Conservation (phyloP, 192 early-diverging fungal species). For the Entomortierella parvispora region DNA sequence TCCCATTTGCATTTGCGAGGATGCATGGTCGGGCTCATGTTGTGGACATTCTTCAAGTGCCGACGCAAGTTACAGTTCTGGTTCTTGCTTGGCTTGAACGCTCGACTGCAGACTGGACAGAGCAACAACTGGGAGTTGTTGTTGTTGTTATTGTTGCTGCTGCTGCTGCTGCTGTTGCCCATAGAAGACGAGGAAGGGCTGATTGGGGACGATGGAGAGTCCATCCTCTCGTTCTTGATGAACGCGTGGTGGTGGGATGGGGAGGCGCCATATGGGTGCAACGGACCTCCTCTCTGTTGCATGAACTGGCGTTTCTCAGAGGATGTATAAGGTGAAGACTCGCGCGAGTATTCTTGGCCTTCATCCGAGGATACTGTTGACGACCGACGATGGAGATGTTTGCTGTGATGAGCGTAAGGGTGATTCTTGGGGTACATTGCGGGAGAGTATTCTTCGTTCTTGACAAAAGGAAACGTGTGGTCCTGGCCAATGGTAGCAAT, state of each 20-base stretch:
- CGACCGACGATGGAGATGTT: slow-evolving; percentile 6
- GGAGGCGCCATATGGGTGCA: too few relatives aligned
- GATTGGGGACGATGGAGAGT: too few relatives aligned
- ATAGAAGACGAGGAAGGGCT: background rate
- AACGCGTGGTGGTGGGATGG: too few relatives aligned
- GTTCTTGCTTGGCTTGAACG: slow-evolving; percentile 53
- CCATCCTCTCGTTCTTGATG: too few relatives aligned
- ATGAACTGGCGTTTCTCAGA: background rate
- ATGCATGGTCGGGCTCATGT: slow-evolving; percentile 48
- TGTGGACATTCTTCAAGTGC: slow-evolving; percentile 49
- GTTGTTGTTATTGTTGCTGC: background rate
- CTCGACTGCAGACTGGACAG: slow-evolving; percentile 48
- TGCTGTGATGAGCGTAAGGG: background rate
- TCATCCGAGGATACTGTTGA: slow-evolving; percentile 18
- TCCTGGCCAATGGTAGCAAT: slow-evolving; percentile 1
- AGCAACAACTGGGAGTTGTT: slow-evolving; percentile 18
- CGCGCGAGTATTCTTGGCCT: slow-evolving; percentile 24
- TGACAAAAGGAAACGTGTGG: background rate
- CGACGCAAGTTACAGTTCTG: slow-evolving; percentile 46
- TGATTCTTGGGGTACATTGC: background rate
- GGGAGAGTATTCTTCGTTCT: background rate
- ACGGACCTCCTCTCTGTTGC: too few relatives aligned
- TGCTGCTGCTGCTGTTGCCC: background rate
- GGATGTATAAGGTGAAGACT: slow-evolving; percentile 20
- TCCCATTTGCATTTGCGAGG: slow-evolving; percentile 53